Percentiles rank a stretch among this genome's conserved stretches.
Conservation (phyloP, 1,284 basidiomycete species). For the Crepidotus sp. region DNA sequence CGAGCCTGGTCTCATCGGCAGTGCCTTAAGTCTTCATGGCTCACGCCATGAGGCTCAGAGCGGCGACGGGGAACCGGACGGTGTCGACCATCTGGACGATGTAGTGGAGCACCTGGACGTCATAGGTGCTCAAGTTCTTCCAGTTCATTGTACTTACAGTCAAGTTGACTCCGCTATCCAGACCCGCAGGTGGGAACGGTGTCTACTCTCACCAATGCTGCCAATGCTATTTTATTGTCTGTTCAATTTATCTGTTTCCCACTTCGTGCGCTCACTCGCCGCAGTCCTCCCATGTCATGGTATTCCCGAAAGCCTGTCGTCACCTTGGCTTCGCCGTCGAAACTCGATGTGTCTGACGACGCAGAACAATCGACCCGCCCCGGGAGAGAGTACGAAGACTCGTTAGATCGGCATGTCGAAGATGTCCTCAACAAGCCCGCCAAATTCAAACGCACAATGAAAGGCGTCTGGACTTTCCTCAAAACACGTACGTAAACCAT, state of each 20-base stretch:
- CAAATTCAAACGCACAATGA: constrained; percentile 51
- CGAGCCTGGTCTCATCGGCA: constrained; percentile 35
- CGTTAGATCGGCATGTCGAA: constrained; percentile 72
- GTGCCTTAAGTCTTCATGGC: constrained; percentile 32
- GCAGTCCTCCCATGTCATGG: constrained; percentile 52
- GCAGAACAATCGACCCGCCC: constrained; percentile 24
- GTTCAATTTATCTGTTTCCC: constrained; percentile 10
- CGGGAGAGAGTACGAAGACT: constrained; percentile 38
- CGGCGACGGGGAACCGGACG: constrained; percentile 36
- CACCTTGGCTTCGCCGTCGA: constrained; percentile 35
- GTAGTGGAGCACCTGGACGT: constrained; percentile 73
- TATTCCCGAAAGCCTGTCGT: constrained; percentile 64
- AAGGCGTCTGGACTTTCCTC: constrained; percentile 76
- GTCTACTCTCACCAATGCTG: constrained; percentile 66
- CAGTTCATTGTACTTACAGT: constrained; percentile 23
- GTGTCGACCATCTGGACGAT: constrained; percentile 30
- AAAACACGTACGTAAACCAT: constrained; percentile 57
- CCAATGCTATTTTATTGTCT: constrained; percentile 66
- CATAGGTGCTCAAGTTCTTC: constrained; percentile 39
- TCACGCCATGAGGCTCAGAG: constrained; percentile 21
- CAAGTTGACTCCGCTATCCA: background rate
- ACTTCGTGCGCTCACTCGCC: background rate
- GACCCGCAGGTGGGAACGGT: constrained; percentile 69
- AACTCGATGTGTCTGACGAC: constrained; percentile 22
- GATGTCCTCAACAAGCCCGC: constrained; percentile 64